Conservation (phyloP, 805 yeast species). For the Cyberlindnera lachancei region DNA sequence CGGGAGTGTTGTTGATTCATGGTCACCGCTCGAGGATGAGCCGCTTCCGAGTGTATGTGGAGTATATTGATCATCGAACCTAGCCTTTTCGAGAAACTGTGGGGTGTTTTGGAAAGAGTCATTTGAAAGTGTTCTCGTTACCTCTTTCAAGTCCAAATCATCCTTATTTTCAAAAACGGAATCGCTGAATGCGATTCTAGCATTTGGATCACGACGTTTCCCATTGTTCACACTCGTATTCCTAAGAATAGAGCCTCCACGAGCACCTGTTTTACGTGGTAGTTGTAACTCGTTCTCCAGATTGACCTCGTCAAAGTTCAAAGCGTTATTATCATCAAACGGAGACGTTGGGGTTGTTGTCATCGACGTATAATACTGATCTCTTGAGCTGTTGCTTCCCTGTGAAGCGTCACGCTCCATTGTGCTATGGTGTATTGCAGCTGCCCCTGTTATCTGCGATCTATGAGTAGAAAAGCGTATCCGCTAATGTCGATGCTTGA, state of each 20-base stretch:
- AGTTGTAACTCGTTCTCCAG: slow-evolving; percentile 12
- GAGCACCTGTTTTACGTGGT: slow-evolving; percentile 3
- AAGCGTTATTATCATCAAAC: slow-evolving; percentile 17
- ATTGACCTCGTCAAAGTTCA: slow-evolving; percentile 17
- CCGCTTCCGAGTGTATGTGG: not conserved
- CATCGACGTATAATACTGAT: slow-evolving; percentile 13
- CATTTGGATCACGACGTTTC: slow-evolving; percentile 13
- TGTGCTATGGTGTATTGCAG: no score
- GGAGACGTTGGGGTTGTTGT: slow-evolving; percentile 21
- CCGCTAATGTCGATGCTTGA: no score
- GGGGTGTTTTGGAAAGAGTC: slow-evolving; percentile 23
- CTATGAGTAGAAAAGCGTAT: no score
- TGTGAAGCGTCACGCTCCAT: no score
- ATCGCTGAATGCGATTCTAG: slow-evolving; percentile 20
- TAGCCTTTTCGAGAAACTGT: slow-evolving; percentile 15
- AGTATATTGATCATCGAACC: slow-evolving; percentile 15
- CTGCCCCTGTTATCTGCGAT: no score
- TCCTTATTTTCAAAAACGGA: slow-evolving; percentile 13
- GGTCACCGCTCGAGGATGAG: not conserved
- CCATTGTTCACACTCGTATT: slow-evolving; percentile 8
- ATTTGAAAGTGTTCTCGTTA: slow-evolving; percentile 12
- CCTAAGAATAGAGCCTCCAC: slow-evolving; percentile 19
- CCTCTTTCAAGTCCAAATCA: slow-evolving; percentile 5
- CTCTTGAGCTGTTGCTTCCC: slow-evolving; percentile 4
- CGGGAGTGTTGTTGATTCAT: slow-evolving; percentile 3